Conservation (phyloP, 352 stramenopile species). For the Phytophthora cactorum region DNA sequence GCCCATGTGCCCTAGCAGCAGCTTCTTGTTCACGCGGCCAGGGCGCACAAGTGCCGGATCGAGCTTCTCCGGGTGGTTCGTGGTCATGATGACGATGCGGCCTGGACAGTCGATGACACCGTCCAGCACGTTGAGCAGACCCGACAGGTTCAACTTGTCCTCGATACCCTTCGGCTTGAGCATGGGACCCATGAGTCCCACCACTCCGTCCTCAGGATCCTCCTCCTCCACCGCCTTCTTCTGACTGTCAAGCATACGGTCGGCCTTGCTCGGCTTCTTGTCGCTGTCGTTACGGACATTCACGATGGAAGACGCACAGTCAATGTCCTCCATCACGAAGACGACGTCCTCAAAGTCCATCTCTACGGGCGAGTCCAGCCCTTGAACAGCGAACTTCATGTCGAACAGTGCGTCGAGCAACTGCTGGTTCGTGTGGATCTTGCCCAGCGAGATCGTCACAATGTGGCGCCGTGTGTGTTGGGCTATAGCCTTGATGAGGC, state of each 20-base stretch:
- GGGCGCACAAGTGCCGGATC: slow-evolving; percentile 91
- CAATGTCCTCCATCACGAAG: slow-evolving; percentile 92
- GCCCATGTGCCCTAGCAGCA: slow-evolving; percentile 74
- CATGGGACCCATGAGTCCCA: neutral
- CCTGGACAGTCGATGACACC: slow-evolving; percentile 91
- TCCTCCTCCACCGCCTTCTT: no score
- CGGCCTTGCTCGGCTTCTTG: slow-evolving; percentile 22
- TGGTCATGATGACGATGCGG: slow-evolving; percentile 94
- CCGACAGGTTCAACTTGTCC: slow-evolving; percentile 82
- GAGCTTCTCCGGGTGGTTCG: slow-evolving; percentile 94
- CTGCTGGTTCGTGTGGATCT: slow-evolving; percentile 86
- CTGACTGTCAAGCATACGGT: slow-evolving; percentile 14
- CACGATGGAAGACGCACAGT: slow-evolving; percentile 82
- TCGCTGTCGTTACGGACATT: slow-evolving; percentile 42
- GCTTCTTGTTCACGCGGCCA: slow-evolving; percentile 90
- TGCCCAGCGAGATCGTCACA: slow-evolving; percentile 73
- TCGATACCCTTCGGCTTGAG: slow-evolving; percentile 28
- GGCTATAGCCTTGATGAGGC: slow-evolving; percentile 89
- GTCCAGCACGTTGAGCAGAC: slow-evolving; percentile 90
- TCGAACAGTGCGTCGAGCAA: slow-evolving; percentile 85
- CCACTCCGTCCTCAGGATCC: no score
- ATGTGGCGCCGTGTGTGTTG: slow-evolving; percentile 81
- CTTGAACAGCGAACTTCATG: slow-evolving; percentile 63
- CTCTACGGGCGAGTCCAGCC: slow-evolving; percentile 66
- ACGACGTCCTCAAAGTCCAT: slow-evolving; percentile 88